Evolutionary conservation across 2,329 filamentous ascomycete genomes (phyloP), one percentile per base, ranked within the genome.

Genomic region (Trichoderma koningiopsis): DNA sequence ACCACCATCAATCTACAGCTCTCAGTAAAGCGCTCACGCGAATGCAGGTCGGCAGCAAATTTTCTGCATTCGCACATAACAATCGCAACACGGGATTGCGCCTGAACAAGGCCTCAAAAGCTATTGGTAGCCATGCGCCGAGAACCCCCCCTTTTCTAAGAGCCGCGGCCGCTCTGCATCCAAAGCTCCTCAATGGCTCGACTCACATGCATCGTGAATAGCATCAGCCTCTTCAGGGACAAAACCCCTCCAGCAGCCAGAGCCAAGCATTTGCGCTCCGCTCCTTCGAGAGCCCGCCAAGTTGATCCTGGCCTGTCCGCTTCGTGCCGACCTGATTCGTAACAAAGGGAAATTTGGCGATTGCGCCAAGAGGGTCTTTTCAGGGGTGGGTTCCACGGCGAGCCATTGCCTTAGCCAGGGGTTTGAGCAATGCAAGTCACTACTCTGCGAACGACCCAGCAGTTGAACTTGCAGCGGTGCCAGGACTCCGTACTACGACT

Each of bases 271-370:
- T 49, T 49, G 29, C 31, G 55, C 29, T 35, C 31, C 35, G 56
- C 57, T 59, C 22, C 57, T 59, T 59, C 57, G 64, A 59, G 49
- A 57, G 40, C 53, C 31, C 31, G 35, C 43, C 55, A 40, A 31
- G 22, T 29, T 27, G 40, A 68, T 43, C 57, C 58, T 68, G 47
- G 65, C 37, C 31, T 11, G 49, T 61, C 56, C 65, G 58, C 53
- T 59, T 67, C 65, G 33, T 68, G 58, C 58, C 66, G 58, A 58
- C 59, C 66, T 62, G 47, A 68, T 68, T 62, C 27, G 52, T 62
- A 68, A 49, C 55, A 4, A 66, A 43, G 43, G 60, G 68, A 69
- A 69, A 69, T 69, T 69, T 69, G 61, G 62, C 68, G 61, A 69
- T 69, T 49, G 52, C 55, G 68, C 68, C 68, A 69, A 69, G 68